A percentile compares a stretch with the other conserved stretches of the same genome.
Conservation (phyloP, 2,329 filamentous ascomycete genomes). For the Phialemonium atrogriseum region DNA sequence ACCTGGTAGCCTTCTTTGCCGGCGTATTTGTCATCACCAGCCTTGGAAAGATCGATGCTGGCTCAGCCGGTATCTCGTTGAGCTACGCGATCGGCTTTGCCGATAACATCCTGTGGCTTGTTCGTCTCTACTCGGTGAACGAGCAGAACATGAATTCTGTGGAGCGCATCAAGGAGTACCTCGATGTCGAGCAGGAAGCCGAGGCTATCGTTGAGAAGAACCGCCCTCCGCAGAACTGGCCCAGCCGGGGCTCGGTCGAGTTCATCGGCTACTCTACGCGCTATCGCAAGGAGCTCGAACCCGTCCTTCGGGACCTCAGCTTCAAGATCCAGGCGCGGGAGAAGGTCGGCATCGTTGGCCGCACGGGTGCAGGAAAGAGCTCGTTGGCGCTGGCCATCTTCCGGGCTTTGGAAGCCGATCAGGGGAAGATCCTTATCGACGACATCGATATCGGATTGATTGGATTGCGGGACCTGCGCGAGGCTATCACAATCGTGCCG, state of each 20-base stretch:
- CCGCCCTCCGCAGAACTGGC: constrained; percentile 75
- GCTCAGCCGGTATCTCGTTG: constrained; percentile 85
- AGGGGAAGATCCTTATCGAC: constrained; percentile 84
- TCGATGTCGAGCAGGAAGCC: constrained; percentile 93
- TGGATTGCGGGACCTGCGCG: constrained; percentile 84
- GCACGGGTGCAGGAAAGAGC: constrained; percentile 94
- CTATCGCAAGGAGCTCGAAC: constrained; percentile 80
- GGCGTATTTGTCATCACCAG: constrained; percentile 84
- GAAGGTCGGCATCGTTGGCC: constrained; percentile 92
- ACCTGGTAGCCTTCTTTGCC: constrained; percentile 87
- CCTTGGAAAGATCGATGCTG: constrained; percentile 76
- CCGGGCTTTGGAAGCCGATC: constrained; percentile 84
- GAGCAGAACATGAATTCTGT: constrained; percentile 99
- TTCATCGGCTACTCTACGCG: constrained; percentile 85
- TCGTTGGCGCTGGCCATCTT: constrained; percentile 90
- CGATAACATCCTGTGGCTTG: constrained; percentile 94
- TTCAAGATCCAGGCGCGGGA: constrained; percentile 82
- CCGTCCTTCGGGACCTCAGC: constrained; percentile 72
- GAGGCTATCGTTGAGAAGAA: constrained; percentile 67
- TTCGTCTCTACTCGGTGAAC: constrained; percentile 86
- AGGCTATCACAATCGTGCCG: constrained; percentile 93
- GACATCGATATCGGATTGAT: constrained; percentile 84
- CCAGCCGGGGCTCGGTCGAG: constrained; percentile 73
- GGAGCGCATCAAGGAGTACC: constrained; percentile 93
- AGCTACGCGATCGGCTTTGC: constrained; percentile 96